These are phyloP conservation scores for Linum trigynum DNA, from an alignment of 345 rosid genomes.

Conservation along the genomic window DNA sequence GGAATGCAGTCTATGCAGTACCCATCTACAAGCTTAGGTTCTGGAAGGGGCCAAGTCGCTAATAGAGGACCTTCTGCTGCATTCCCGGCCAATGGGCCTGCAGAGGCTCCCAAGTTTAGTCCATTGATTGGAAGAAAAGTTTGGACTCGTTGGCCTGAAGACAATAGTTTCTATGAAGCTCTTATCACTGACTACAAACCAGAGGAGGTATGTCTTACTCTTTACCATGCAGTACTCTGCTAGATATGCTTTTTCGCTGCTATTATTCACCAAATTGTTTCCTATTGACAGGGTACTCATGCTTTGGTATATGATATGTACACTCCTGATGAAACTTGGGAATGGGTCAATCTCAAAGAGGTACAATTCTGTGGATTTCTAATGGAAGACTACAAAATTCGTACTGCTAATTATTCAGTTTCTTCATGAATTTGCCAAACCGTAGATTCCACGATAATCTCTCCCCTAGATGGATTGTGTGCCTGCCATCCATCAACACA, in stretches of 20 bases:
- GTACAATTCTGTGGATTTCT: slow-evolving; percentile 28
- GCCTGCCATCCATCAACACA: no score
- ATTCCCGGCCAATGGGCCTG: slow-evolving; percentile 50
- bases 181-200: slow-evolving; percentile 67
- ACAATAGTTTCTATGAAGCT: slow-evolving; percentile 85
- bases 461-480: no score
- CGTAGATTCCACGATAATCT: background rate
- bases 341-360: slow-evolving; percentile 98
- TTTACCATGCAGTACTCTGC: slow-evolving; percentile 7
- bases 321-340: slow-evolving; percentile 75
- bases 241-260: slow-evolving; percentile 11
- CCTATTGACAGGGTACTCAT: slow-evolving; percentile 62
- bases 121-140: slow-evolving; percentile 77
- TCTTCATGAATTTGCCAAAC: background rate
- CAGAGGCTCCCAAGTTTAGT: slow-evolving; percentile 52
- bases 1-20: slow-evolving; percentile 56
- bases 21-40: slow-evolving; percentile 40
- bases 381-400: background rate
- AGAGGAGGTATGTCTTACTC: slow-evolving; percentile 37
- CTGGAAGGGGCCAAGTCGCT: slow-evolving; percentile 59
- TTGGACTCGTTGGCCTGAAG: slow-evolving; percentile 98
- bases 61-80: slow-evolving; percentile 36
- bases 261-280: slow-evolving; percentile 8
- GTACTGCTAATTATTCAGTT: background rate
- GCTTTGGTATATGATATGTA: slow-evolving; percentile 84